Evolutionary conservation across 202 grass and related monocot genomes (phyloP).

Genomic region (Bolboschoenoplectus hybrid): DNA sequence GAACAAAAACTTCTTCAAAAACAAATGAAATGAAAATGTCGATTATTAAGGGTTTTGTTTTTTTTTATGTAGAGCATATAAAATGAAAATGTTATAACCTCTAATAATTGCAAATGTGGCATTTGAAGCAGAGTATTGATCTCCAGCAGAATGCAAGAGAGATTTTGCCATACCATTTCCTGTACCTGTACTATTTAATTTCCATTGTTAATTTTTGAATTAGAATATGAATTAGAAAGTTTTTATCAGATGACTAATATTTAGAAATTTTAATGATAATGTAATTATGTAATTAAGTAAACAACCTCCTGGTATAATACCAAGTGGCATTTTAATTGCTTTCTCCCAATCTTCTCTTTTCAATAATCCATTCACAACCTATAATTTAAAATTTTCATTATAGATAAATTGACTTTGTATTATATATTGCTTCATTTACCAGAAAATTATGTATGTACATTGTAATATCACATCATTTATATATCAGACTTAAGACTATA

Average conservation of each 20-base stretch:
- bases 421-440: background rate
- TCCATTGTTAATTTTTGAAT: conserved; percentile 14
- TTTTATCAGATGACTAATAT: background rate
- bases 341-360: conserved; percentile 74
- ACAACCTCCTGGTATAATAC: conserved; percentile 70
- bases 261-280: background rate
- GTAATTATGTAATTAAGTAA: background rate
- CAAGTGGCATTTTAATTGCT: conserved; percentile 68
- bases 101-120: conserved; percentile 73
- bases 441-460: background rate
- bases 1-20: background rate
- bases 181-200: conserved; percentile 46
- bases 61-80: background rate
- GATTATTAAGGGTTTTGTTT: background rate
- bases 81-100: conserved; percentile 43
- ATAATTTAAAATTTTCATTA: background rate
- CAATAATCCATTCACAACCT: conserved; percentile 86
- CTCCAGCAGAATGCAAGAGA: conserved; percentile 55
- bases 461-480: background rate
- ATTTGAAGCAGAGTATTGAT: conserved; percentile 60
- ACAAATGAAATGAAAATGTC: background rate
- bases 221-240: background rate
- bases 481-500: background rate
- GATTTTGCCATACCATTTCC: conserved; percentile 95
- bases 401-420: background rate